Conservation (phyloP, 2,329 filamentous ascomycete genomes). For the Beauveria varroae region DNA sequence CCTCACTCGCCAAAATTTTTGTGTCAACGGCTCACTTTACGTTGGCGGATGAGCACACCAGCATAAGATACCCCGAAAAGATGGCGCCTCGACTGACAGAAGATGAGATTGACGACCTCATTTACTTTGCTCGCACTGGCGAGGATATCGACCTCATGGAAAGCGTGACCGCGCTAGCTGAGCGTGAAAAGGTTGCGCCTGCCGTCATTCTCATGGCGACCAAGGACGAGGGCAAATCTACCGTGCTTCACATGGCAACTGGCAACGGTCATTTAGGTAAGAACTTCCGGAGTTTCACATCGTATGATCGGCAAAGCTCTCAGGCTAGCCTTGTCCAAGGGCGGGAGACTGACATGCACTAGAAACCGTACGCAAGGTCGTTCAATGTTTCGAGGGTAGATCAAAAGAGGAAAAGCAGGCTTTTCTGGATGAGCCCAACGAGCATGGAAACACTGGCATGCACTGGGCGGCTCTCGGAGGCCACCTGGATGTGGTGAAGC, state of each 20-base stretch:
- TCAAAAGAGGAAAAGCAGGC: constrained; percentile 36
- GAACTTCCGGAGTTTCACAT: constrained; percentile 11
- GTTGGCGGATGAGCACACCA: neutral
- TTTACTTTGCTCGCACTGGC: constrained; percentile 77
- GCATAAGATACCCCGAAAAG: constrained; percentile 9
- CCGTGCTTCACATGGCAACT: constrained; percentile 83
- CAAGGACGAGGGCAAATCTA: constrained; percentile 68
- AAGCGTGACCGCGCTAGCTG: constrained; percentile 50
- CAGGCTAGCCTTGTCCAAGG: neutral
- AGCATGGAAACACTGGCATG: constrained; percentile 80
- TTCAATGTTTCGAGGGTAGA: constrained; percentile 34
- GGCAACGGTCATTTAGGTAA: constrained; percentile 81
- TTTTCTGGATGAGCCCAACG: constrained; percentile 64
- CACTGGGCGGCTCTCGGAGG: constrained; percentile 94
- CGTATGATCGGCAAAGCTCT: neutral
- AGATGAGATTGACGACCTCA: constrained; percentile 83
- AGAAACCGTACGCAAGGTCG: constrained; percentile 39
- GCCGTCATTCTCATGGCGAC: constrained; percentile 63
- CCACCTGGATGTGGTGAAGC: constrained; percentile 71
- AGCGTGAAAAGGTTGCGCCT: constrained; percentile 50
- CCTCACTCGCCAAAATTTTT: constrained; percentile 29
- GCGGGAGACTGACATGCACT: constrained; percentile 7
- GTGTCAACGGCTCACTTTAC: neutral
- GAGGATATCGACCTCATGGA: constrained; percentile 62
- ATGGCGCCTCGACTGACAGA: constrained; percentile 54